Evolutionary conservation across 352 stramenopile genomes (phyloP).

Genomic region (Phytophthora pisi): DNA sequence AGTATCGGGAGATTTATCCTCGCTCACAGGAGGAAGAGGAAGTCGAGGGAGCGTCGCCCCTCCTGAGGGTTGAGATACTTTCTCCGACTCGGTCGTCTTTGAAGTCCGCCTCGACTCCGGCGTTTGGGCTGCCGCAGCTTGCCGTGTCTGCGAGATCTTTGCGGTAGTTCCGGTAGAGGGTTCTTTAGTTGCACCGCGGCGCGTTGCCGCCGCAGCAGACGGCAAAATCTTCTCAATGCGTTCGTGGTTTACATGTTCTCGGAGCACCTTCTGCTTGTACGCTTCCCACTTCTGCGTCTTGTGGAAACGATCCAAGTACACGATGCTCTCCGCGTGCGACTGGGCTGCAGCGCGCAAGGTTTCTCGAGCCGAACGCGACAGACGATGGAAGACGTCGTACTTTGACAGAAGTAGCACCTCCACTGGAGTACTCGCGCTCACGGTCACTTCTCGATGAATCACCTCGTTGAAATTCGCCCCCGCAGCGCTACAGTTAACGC

Average conservation of each 20-base stretch:
- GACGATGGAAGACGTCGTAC: constrained; percentile 79
- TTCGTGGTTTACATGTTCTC: constrained; percentile 51
- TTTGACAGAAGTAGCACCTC: constrained; percentile 77
- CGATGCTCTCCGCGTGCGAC: constrained; percentile 50
- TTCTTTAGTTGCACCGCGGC: background rate
- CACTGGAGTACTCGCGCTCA: constrained; percentile 69
- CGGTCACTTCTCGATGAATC: constrained; percentile 65
- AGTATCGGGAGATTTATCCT: background rate
- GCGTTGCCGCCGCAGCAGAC: constrained; percentile 6
- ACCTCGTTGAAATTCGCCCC: constrained; percentile 70
- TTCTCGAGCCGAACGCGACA: constrained; percentile 62
- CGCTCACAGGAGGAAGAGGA: background rate
- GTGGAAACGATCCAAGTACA: constrained; percentile 73
- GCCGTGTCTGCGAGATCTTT: constrained; percentile 11
- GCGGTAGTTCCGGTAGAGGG: background rate
- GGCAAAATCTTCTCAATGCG: constrained; percentile 56
- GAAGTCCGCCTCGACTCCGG: background rate
- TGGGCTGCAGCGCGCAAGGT: constrained; percentile 54
- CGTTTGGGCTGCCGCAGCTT: background rate
- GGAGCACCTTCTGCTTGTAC: constrained; percentile 58
- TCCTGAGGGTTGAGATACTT: background rate
- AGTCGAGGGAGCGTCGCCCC: background rate
- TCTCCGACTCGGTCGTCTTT: background rate
- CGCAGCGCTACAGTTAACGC: constrained; percentile 43
- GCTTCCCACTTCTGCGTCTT: constrained; percentile 74